Percentiles rank a stretch among this genome's conserved stretches.
These are phyloP conservation scores for Agrocybe chaxingu DNA, from an alignment of 768 basidiomycete genomes.

Conservation along the genomic window DNA sequence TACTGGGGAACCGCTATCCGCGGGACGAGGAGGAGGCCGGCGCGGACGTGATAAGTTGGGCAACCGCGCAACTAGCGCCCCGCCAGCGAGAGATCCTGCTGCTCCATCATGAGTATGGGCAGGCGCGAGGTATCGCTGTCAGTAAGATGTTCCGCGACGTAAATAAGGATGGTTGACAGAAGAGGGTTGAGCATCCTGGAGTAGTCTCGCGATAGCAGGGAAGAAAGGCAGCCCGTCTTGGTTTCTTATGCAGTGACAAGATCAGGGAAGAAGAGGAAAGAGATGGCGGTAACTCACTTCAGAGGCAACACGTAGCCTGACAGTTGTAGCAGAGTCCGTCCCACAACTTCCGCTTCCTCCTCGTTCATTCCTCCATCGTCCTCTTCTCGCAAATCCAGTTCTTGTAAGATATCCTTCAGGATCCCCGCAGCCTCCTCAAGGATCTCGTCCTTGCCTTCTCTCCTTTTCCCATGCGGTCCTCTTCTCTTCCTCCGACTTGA, in stretches of 20 bases:
- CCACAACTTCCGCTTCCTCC: slow-evolving; percentile 65
- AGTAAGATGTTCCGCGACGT: slow-evolving; percentile 64
- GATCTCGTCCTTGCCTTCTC: slow-evolving; percentile 47
- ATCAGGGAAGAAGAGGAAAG: slow-evolving; percentile 1
- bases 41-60: slow-evolving; percentile 31
- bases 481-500: slow-evolving; percentile 18
- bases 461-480: slow-evolving; percentile 19
- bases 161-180: slow-evolving; percentile 61
- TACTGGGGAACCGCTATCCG: slow-evolving; percentile 5
- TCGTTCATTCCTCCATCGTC: slow-evolving; percentile 48
- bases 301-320: slow-evolving; percentile 54
- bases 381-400: slow-evolving; percentile 66
- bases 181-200: slow-evolving; percentile 54
- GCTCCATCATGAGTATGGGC: slow-evolving; percentile 58
- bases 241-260: slow-evolving; percentile 19
- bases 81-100: slow-evolving; percentile 18
- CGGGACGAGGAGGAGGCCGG: slow-evolving; percentile 17
- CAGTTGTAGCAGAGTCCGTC: slow-evolving; percentile 57
- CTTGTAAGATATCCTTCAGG: slow-evolving; percentile 70
- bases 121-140: slow-evolving; percentile 66
- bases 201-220: slow-evolving; percentile 63
- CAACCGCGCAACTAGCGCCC: slow-evolving; percentile 4
- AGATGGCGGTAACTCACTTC: slow-evolving; percentile 43
- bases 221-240: slow-evolving; percentile 33
- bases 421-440: slow-evolving; percentile 69